These are phyloP conservation scores for Clausena lansium DNA, from an alignment of 345 rosid species.

Conservation along the genomic window DNA sequence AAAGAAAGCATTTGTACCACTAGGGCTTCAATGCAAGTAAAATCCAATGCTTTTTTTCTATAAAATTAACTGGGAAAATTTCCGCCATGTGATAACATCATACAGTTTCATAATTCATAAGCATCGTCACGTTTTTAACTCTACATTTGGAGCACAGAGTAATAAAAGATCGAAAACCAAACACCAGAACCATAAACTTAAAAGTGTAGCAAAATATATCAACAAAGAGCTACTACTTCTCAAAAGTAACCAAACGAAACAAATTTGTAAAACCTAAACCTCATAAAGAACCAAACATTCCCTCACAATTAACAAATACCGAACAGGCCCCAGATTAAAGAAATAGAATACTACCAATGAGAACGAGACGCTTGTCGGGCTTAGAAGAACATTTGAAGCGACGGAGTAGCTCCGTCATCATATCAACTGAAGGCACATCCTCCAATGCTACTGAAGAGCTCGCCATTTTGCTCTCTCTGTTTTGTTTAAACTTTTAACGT, in stretches of 20 bases:
- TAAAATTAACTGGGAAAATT: neutral
- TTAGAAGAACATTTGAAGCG: conserved; percentile 76
- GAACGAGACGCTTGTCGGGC: conserved; percentile 88
- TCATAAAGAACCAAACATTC: neutral
- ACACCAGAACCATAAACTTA: neutral
- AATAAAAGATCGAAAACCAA: neutral
- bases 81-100: neutral
- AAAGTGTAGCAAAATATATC: neutral
- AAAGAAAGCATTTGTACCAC: neutral
- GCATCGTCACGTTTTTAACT: neutral
- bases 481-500: neutral
- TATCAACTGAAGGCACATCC: conserved; percentile 71
- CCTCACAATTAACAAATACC: neutral
- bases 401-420: conserved; percentile 87
- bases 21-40: neutral
- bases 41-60: neutral
- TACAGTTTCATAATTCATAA: neutral
- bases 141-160: neutral
- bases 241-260: neutral
- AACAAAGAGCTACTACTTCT: neutral
- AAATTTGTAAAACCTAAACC: neutral
- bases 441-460: conserved; percentile 44
- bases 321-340: neutral
- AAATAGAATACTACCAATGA: conserved; percentile 51
- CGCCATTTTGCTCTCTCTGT: conserved; percentile 25